A percentile compares a stretch with the other conserved stretches of the same genome.
Evolutionary conservation across 2,329 filamentous ascomycete genomes (phyloP).

Genomic region (Huntiella bhutanensis): DNA sequence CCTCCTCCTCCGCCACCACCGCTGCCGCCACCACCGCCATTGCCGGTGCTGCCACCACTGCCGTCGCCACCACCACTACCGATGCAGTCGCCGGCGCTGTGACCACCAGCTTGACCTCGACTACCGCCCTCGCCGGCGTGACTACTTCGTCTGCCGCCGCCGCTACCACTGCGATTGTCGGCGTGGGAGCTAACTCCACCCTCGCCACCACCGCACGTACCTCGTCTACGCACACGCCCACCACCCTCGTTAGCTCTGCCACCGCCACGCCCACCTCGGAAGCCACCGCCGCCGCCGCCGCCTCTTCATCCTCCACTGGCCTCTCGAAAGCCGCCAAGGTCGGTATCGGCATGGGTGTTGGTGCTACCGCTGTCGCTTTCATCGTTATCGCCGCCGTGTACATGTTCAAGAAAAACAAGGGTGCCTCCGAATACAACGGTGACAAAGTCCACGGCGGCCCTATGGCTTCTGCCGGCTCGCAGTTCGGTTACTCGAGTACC

Average conservation of each 20-base stretch:
- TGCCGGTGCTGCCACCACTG: neutral
- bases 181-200: slow-evolving; percentile 10
- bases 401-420: slow-evolving; percentile 18
- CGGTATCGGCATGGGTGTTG: slow-evolving; percentile 27
- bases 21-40: slow-evolving; percentile 4
- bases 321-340: slow-evolving; percentile 27
- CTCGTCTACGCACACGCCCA: neutral
- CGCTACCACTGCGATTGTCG: neutral
- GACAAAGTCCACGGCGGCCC: slow-evolving; percentile 23
- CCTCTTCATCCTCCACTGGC: slow-evolving; percentile 13
- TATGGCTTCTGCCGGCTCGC: slow-evolving; percentile 26
- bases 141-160: neutral
- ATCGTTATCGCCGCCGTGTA: slow-evolving; percentile 22
- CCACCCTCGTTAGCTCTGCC: slow-evolving; percentile 1
- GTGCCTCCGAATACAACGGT: slow-evolving; percentile 1
- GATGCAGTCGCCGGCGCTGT: neutral
- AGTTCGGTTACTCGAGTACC: slow-evolving; percentile 12
- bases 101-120: neutral
- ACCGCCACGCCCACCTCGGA: slow-evolving; percentile 1
- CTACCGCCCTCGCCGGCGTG: neutral
- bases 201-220: slow-evolving; percentile 3
- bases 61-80: neutral
- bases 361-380: slow-evolving; percentile 16
- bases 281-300: slow-evolving; percentile 3
- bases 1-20: neutral